Evolutionary conservation across 345 rosid species (phyloP).

Genomic region (Aquilaria yunnanensis): DNA sequence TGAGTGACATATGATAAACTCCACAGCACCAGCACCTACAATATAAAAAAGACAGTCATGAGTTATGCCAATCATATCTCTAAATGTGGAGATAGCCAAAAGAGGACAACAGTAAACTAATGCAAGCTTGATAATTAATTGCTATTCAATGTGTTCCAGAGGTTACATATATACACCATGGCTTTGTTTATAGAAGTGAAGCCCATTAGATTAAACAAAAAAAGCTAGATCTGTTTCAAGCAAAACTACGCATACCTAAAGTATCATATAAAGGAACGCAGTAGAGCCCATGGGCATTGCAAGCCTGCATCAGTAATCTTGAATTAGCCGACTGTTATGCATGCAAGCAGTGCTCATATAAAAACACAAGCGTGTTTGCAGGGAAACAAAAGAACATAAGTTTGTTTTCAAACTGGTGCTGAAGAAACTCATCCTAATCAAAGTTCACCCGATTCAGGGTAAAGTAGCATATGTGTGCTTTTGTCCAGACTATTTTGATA

Average conservation of each 20-base stretch:
- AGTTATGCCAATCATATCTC: not conserved
- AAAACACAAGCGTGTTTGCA: too few species aligned
- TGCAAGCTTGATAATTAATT: too few species aligned
- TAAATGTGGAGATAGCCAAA: not conserved
- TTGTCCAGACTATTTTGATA: too few species aligned
- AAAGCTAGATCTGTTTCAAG: not conserved
- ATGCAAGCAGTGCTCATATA: not conserved
- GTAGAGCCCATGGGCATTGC: slow-evolving; percentile 94
- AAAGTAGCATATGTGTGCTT: too few species aligned
- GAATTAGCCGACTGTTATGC: slow-evolving; percentile 5
- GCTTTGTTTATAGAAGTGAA: not conserved
- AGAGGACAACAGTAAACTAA: not conserved
- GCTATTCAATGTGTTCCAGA: not conserved
- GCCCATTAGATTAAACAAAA: not conserved
- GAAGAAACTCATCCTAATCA: too few species aligned
- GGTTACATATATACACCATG: slow-evolving; percentile 1
- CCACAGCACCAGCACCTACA: slow-evolving; percentile 90
- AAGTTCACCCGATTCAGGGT: too few species aligned
- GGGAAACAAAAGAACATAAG: too few species aligned
- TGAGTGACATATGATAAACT: slow-evolving; percentile 81
- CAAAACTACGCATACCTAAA: slow-evolving; percentile 50
- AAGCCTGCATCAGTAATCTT: slow-evolving; percentile 58
- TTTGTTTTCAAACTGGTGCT: too few species aligned
- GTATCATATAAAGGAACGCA: slow-evolving; percentile 98
- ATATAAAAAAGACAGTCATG: slow-evolving; percentile 10